Conservation (phyloP, 2,329 filamentous ascomycete genomes). For the Teratosphaeria gauchensis region DNA sequence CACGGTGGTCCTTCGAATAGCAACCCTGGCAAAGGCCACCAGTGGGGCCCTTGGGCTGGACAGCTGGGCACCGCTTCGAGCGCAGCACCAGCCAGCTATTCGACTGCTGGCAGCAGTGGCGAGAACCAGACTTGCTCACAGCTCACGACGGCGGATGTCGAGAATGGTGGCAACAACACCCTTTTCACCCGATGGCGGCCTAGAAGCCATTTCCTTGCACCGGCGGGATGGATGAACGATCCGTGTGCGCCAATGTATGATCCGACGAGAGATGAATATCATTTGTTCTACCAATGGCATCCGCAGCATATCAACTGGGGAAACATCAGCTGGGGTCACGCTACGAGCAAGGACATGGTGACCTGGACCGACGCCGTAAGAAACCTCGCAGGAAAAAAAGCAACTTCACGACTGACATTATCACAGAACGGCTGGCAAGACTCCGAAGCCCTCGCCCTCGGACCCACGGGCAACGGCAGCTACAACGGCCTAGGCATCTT, state of each 20-base stretch:
- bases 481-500: conserved; percentile 47
- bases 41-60: background rate
- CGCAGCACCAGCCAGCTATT: background rate
- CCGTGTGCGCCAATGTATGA: conserved; percentile 44
- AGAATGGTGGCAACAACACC: conserved; percentile 35
- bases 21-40: background rate
- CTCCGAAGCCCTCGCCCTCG: conserved; percentile 30
- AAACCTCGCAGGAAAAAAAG: background rate
- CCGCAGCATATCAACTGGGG: conserved; percentile 40
- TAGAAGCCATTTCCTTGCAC: conserved; percentile 37
- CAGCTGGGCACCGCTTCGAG: background rate
- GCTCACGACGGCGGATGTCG: conserved; percentile 24
- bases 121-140: conserved; percentile 11
- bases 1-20: no score
- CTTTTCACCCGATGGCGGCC: conserved; percentile 41
- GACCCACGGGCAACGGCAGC: conserved; percentile 30
- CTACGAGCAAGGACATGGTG: conserved; percentile 41
- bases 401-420: background rate
- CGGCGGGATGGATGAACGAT: conserved; percentile 38
- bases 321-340: conserved; percentile 44
- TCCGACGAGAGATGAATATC: conserved; percentile 38
- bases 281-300: conserved; percentile 46
- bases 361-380: conserved; percentile 21
- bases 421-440: conserved; percentile 38
- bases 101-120: background rate